Conservation (phyloP, 768 basidiomycete species). For the Podaxis pistillaris region DNA sequence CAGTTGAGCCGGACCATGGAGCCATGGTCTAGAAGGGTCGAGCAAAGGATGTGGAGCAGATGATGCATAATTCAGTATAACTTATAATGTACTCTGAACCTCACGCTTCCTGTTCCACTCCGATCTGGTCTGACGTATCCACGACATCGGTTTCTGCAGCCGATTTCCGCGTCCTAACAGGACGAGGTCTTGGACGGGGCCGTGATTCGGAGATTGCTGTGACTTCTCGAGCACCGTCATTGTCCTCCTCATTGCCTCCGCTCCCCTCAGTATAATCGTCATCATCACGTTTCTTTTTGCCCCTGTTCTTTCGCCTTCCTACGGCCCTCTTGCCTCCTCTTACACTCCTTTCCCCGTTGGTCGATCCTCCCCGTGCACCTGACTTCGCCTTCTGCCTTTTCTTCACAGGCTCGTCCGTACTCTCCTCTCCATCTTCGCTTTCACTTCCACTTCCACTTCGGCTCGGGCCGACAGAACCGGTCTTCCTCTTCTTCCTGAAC, state of each 20-base stretch:
- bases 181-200: constrained; percentile 37
- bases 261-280: constrained; percentile 5
- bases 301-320: neutral
- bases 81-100: too few relatives aligned
- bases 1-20: too few relatives aligned
- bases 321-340: constrained; percentile 17
- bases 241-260: constrained; percentile 14
- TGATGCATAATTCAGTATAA: too few relatives aligned
- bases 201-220: constrained; percentile 34
- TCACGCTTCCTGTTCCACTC: too few relatives aligned
- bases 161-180: neutral
- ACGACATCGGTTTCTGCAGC: neutral
- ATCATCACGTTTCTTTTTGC: neutral
- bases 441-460: constrained; percentile 23
- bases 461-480: constrained; percentile 23
- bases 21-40: too few relatives aligned
- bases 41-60: too few relatives aligned
- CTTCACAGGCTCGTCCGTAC: constrained; percentile 18
- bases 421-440: constrained; percentile 17
- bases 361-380: neutral
- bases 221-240: neutral
- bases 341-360: constrained; percentile 12
- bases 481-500: constrained; percentile 60
- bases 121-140: neutral
- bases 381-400: constrained; percentile 25